Evolutionary conservation across 306 rosid genomes (phyloP).

Genomic region (Cucurbita maxima): DNA sequence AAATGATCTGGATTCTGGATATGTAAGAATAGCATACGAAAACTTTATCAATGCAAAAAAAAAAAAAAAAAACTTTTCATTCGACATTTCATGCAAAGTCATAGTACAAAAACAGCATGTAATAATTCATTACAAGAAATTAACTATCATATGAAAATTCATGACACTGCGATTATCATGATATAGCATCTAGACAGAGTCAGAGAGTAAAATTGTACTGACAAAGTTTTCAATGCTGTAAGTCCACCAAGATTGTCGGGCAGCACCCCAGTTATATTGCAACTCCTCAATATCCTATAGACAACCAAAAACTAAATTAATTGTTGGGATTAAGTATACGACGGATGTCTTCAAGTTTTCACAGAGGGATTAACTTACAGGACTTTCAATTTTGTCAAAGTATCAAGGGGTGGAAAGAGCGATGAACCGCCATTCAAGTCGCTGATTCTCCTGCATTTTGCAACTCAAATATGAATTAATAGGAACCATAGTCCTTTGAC

Average conservation of each 20-base stretch:
- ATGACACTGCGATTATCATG: background rate
- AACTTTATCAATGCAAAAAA: background rate
- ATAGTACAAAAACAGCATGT: background rate
- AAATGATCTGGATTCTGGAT: background rate
- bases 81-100: background rate
- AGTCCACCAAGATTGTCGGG: constrained; percentile 25
- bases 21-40: background rate
- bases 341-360: background rate
- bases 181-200: background rate
- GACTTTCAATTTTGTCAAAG: constrained; percentile 14
- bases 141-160: background rate
- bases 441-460: constrained; percentile 50
- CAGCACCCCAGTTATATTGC: constrained; percentile 49
- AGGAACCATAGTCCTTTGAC: background rate
- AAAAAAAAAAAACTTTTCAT: background rate
- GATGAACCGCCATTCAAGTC: constrained; percentile 49
- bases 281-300: constrained; percentile 52
- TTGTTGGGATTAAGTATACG: background rate
- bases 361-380: constrained; percentile 31
- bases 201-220: constrained; percentile 10
- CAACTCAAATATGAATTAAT: background rate
- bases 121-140: background rate
- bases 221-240: constrained; percentile 26
- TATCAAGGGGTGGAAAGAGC: constrained; percentile 29
- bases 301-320: constrained; percentile 1